Evolutionary conservation across 139 green algal genomes (phyloP), one percentile per base, ranked within the genome.

Genomic region (Desmodesmus armatus): DNA sequence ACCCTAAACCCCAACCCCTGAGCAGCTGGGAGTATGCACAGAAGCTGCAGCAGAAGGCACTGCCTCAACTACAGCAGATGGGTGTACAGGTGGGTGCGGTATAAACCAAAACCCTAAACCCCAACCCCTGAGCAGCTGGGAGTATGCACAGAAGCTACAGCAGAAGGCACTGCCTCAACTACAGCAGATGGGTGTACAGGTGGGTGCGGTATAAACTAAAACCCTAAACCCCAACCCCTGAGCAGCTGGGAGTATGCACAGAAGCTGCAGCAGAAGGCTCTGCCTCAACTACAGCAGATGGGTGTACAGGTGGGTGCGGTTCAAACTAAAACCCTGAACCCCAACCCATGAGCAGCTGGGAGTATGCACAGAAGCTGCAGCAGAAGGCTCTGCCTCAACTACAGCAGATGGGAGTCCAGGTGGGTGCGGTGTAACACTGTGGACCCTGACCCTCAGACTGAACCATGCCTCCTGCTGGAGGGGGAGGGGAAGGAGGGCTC

Each of bases 11-110:
- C n/a, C n/a, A n/a, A n/a, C n/a, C n/a, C 85, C 87, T 96, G 17
- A 90, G 76, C 69, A 90, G 66, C 40, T 95, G 91, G 89, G 93
- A 97, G 75, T 89, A 92, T 21, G 94, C 88, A 0, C 91, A 94
- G 85, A 92, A 92, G 83, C 88, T 97, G 2, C 60, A 88, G 23
- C 77, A 92, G 27, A 85, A 85, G 37, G 67, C 87, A 5, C 80
- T 92, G 63, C 88, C 85, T 27, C 82, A 69, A 7, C 87, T 94
- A 60, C 66, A 88, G 76, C 43, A 73, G 19, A 87, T 87, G 1
- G 87, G 87, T 0, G 81, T 94, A 5, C 41, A 85, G 78, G 78
- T 84, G 31, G 3, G 72, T 25, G n/a, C n/a, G n/a, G n/a, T n/a
- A n/a, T n/a, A n/a, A n/a, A n/a, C n/a, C n/a, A n/a, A n/a, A n/a